A percentile compares a stretch with the other conserved stretches of the same genome.
Conservation (phyloP, 2,329 filamentous ascomycete species). For the Lecanosticta acicola region DNA sequence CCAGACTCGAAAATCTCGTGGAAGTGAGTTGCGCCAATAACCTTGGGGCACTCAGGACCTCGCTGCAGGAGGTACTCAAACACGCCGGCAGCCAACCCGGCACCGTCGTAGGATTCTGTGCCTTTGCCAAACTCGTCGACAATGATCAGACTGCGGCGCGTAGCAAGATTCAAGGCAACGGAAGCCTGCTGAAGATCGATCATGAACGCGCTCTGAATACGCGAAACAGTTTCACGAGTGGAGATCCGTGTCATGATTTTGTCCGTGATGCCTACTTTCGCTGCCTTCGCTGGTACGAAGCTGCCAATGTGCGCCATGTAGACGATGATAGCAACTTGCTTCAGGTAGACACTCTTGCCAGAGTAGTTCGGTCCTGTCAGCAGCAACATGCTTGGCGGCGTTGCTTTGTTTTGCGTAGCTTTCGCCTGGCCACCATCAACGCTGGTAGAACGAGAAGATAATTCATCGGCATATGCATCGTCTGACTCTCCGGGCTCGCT, state of each 20-base stretch:
- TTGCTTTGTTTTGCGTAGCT: too few relatives aligned
- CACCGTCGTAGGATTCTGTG: conserved; percentile 59
- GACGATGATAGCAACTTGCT: conserved; percentile 83
- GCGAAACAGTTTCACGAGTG: conserved; percentile 63
- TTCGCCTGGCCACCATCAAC: too few relatives aligned
- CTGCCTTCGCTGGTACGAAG: conserved; percentile 75
- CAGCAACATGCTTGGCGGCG: conserved; percentile 62
- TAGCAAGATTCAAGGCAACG: conserved; percentile 68
- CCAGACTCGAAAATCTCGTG: conserved; percentile 67
- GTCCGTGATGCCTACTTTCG: conserved; percentile 80
- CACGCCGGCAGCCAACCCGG: conserved; percentile 58
- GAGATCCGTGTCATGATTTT: conserved; percentile 84
- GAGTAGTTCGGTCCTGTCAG: conserved; percentile 95
- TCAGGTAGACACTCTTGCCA: conserved; percentile 92
- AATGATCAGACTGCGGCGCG: conserved; percentile 71
- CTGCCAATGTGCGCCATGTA: conserved; percentile 91
- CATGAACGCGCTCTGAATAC: conserved; percentile 62
- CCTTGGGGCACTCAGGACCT: conserved; percentile 49
- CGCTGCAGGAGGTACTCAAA: conserved; percentile 53
- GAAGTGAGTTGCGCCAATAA: conserved; percentile 59
- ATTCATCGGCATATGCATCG: too few relatives aligned
- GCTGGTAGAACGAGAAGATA: neutral
- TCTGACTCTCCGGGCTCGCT: neutral
- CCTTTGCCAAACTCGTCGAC: conserved; percentile 86
- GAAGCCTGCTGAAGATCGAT: conserved; percentile 85